phyloP scores from a whole-genome alignment of 805 yeast species.

The Kodamaea kaohsiungensis region DNA sequence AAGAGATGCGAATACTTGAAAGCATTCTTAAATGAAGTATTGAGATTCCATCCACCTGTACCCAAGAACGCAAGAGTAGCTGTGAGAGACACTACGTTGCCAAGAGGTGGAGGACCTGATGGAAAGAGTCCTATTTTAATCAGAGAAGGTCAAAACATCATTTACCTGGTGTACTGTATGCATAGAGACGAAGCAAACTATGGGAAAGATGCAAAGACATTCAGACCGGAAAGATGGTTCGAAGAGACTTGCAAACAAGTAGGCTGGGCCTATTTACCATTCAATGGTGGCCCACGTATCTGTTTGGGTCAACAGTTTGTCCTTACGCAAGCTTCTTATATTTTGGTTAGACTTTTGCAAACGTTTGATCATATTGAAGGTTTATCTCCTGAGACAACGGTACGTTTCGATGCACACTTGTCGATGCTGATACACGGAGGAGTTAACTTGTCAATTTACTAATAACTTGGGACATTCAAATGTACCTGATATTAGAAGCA shows the following conservation, averaged over 20 bases:
- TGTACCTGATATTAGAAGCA: not conserved
- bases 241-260: constrained; percentile 20
- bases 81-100: constrained; percentile 45
- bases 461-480: not conserved
- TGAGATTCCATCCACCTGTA: constrained; percentile 52
- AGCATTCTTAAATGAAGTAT: constrained; percentile 46
- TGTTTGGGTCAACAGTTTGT: constrained; percentile 60
- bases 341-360: constrained; percentile 39
- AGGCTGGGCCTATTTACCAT: constrained; percentile 23
- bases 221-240: constrained; percentile 52
- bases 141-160: constrained; percentile 20
- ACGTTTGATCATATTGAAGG: constrained; percentile 21
- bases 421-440: constrained; percentile 7
- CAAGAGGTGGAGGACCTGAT: constrained; percentile 49
- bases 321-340: constrained; percentile 51
- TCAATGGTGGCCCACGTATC: constrained; percentile 53
- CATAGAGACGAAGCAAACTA: constrained; percentile 33
- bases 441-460: not conserved
- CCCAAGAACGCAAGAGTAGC: constrained; percentile 50
- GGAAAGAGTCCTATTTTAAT: constrained; percentile 19
- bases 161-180: constrained; percentile 18
- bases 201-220: constrained; percentile 47
- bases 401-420: constrained; percentile 8
- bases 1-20: constrained; percentile 48
- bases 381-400: not conserved